Conservation (phyloP, 805 yeast genomes). For the Candida silvatica region DNA sequence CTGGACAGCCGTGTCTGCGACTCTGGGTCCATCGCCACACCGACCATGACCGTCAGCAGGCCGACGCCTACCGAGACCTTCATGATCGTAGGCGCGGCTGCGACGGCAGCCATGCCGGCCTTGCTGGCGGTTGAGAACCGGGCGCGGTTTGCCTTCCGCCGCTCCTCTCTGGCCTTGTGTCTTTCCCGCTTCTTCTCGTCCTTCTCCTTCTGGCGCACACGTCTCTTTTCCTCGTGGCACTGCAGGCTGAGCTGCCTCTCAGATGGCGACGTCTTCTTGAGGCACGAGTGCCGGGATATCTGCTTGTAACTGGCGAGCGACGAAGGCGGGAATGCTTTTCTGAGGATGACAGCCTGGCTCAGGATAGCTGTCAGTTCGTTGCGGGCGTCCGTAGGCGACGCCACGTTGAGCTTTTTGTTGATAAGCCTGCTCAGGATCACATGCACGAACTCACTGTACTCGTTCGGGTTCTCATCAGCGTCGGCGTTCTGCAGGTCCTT, state of each 20-base stretch:
- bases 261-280: background rate
- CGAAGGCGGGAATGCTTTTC: background rate
- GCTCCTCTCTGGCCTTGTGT: too few species aligned
- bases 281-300: slow-evolving; percentile 6
- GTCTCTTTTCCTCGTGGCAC: background rate
- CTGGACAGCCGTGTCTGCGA: background rate
- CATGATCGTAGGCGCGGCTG: background rate
- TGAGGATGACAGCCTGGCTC: background rate
- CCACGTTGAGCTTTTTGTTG: background rate
- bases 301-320: slow-evolving; percentile 1
- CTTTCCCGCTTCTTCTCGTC: too few species aligned
- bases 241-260: background rate
- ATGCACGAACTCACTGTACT: slow-evolving; percentile 1
- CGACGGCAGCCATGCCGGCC: too few species aligned
- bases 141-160: background rate
- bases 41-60: slow-evolving; percentile 1
- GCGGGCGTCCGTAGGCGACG: background rate
- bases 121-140: background rate
- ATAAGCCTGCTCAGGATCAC: slow-evolving; percentile 1
- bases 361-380: background rate
- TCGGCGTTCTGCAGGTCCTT: slow-evolving; percentile 16
- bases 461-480: slow-evolving; percentile 10
- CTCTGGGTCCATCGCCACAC: background rate
- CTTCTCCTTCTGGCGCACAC: background rate
- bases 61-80: slow-evolving; percentile 2